A percentile compares a stretch with the other conserved stretches of the same genome.
These are phyloP conservation scores for Akebia trifoliata DNA, from an alignment of 164 flowering plant genomes.

Conservation along the genomic window DNA sequence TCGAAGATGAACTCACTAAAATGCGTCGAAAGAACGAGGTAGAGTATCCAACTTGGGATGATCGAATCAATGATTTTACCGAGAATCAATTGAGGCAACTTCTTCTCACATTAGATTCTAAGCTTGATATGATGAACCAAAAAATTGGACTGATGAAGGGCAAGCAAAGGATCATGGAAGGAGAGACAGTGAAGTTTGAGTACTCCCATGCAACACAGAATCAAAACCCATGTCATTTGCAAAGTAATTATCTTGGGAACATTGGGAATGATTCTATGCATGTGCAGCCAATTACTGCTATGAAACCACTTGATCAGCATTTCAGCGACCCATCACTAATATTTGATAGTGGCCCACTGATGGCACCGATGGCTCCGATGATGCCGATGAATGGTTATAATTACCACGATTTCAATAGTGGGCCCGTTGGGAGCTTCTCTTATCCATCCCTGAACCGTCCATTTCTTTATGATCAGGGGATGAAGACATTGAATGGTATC, in stretches of 20 bases:
- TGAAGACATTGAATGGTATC: too few species aligned
- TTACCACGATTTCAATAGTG: neutral
- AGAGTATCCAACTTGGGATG: conserved; percentile 21
- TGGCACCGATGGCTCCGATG: neutral
- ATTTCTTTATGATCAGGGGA: neutral
- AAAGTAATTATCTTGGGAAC: neutral
- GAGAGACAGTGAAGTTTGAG: neutral
- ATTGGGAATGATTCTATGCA: neutral
- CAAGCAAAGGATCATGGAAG: neutral
- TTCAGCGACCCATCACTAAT: neutral
- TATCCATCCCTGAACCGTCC: neutral
- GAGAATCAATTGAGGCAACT: conserved; percentile 10
- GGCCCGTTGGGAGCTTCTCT: neutral
- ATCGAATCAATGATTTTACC: conserved; percentile 6
- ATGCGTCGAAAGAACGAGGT: conserved; percentile 7
- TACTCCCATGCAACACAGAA: neutral
- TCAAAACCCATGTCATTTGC: neutral
- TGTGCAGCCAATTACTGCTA: neutral
- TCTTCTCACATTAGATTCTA: conserved; percentile 3
- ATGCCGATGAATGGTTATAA: neutral
- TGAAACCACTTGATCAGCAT: neutral
- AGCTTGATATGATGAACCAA: conserved; percentile 3
- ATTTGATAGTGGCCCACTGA: too few species aligned
- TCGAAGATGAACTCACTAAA: conserved; percentile 10
- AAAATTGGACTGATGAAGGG: conserved; percentile 8